Conservation (phyloP, 306 rosid genomes). For the Trichosanthes cucumerina region DNA sequence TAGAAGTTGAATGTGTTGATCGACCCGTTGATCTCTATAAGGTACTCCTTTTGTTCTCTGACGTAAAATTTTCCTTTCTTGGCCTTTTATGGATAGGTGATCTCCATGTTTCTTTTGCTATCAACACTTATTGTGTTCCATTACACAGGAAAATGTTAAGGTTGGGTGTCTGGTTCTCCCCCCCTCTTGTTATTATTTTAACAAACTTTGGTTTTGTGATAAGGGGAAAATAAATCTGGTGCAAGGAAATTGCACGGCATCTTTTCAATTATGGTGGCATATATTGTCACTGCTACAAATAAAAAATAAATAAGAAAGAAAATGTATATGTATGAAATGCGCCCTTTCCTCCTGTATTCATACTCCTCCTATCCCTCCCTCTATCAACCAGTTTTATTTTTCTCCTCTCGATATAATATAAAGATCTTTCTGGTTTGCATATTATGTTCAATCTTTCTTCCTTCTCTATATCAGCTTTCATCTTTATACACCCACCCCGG, state of each 20-base stretch:
- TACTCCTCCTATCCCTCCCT: neutral
- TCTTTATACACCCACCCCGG: neutral
- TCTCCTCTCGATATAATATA: neutral
- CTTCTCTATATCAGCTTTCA: neutral
- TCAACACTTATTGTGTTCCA: neutral
- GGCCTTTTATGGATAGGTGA: neutral
- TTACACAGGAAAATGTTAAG: neutral
- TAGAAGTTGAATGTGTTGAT: constrained; percentile 75
- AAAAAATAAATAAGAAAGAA: neutral
- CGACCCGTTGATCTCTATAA: constrained; percentile 95
- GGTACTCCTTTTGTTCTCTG: constrained; percentile 30
- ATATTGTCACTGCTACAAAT: neutral
- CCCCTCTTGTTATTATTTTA: neutral
- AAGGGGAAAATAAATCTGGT: neutral
- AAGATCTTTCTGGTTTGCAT: neutral
- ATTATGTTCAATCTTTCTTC: neutral
- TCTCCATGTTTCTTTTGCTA: neutral
- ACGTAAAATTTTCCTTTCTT: neutral
- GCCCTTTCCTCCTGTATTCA: neutral
- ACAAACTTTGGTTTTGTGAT: neutral
- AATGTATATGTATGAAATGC: neutral
- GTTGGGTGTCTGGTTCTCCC: neutral
- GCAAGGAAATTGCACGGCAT: neutral
- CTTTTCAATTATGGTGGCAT: neutral
- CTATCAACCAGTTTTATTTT: neutral